Evolutionary conservation across 2,329 filamentous ascomycete species (phyloP), one percentile per base, ranked within the genome.

Genomic region (Beauveria caledonica): DNA sequence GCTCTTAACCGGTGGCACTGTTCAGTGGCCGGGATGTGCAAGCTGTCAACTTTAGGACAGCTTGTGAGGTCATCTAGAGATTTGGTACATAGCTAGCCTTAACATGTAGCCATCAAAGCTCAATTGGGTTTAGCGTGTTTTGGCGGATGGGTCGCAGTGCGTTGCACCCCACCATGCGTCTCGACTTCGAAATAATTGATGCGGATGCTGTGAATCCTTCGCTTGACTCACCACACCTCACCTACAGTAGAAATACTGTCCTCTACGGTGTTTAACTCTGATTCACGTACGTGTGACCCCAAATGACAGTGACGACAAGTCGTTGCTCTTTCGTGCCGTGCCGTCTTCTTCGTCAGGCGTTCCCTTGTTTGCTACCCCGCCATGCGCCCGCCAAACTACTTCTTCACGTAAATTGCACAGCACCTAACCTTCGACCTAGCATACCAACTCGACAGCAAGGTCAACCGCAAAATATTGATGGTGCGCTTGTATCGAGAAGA

Each of bases 61-160:
- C 57, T 59, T 52, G 49, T 59, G 57, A 59, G 57, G 57, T 59
- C 57, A 59, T 53, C 39, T 15, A 52, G 57, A 36, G n/a, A n/a
- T n/a, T n/a, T n/a, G 23, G 23, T 23, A 23, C 33, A 36, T 36
- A 36, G 13, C 33, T 36, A 19, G 56, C 56, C 46, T 42, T 42
- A 27, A 42, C 45, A 27, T 36, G 19, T 15, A 21, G 21, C 21
- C 23, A 23, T 40, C 40, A 15, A 39, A 45, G n/a, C 57, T 27
- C 27, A 27, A 59, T 53, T 52, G 49, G 39, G 57, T 25, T 53
- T 59, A 59, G 57, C 57, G 57, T 11, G 11, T n/a, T 33, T 21
- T 45, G n/a, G 2, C 48, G 9, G n/a, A 36, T 33, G 36, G 36
- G 45, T 21, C 23, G 39, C n/a, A 25, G 19, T 21, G 33, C 33